phyloP scores from a whole-genome alignment of 2,329 filamentous ascomycete genomes.

The Apiospora pterosperma region DNA sequence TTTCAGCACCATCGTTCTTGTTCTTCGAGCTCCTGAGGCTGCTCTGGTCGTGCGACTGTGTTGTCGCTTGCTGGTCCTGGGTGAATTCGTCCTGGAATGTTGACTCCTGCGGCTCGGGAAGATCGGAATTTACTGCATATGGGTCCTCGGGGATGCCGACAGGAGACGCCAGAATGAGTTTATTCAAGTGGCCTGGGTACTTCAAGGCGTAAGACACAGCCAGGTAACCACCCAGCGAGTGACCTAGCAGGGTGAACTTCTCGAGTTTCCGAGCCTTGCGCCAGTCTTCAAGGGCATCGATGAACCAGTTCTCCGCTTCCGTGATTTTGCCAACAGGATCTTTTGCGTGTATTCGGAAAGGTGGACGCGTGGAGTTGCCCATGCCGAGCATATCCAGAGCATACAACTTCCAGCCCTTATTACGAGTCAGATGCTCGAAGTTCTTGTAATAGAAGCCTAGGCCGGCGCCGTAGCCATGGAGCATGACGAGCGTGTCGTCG shows the following conservation, averaged over 20 bases:
- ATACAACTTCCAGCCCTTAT: conserved; percentile 82
- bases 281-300: conserved; percentile 97
- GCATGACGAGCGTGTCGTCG: conserved; percentile 87
- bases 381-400: conserved; percentile 94
- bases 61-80: conserved; percentile 60
- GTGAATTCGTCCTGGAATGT: conserved; percentile 75
- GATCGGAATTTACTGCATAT: conserved; percentile 74
- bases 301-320: conserved; percentile 93
- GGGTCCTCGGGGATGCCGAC: conserved; percentile 95
- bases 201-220: conserved; percentile 94
- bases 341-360: conserved; percentile 82
- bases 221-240: conserved; percentile 92
- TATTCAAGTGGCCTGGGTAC: conserved; percentile 91
- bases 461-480: conserved; percentile 95
- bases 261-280: conserved; percentile 84
- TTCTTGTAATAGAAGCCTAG: conserved; percentile 99
- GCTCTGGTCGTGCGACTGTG: conserved; percentile 21
- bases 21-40: conserved; percentile 38
- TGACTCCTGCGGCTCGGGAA: conserved; percentile 74
- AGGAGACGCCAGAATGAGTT: conserved; percentile 90
- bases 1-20: conserved; percentile 27
- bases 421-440: conserved; percentile 80
- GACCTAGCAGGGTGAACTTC: conserved; percentile 87
- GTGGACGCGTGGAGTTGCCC: conserved; percentile 81
- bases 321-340: conserved; percentile 74